phyloP scores from a whole-genome alignment of 331 rosid genomes.

The Pyrus hybrid region DNA sequence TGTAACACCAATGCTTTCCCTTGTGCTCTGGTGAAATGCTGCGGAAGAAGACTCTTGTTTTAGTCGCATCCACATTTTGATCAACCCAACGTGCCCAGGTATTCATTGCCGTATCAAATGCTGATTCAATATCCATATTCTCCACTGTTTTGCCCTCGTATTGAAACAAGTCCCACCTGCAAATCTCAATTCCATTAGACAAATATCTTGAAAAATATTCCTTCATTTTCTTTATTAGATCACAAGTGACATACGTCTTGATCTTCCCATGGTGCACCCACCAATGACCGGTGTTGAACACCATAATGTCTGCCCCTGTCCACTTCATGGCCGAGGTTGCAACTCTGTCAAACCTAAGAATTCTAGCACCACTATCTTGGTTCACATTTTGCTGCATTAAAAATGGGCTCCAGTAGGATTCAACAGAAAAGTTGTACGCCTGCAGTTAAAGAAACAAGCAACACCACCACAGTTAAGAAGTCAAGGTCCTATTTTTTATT shows the following conservation, averaged over 20 bases:
- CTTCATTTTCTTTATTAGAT: neutral
- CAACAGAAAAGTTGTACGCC: conserved; percentile 37
- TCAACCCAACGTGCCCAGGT: conserved; percentile 38
- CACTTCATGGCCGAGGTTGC: conserved; percentile 12
- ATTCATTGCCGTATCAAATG: conserved; percentile 29
- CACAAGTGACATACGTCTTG: conserved; percentile 18
- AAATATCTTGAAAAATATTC: neutral
- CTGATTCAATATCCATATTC: conserved; percentile 18
- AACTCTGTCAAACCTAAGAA: conserved; percentile 30
- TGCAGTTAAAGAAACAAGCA: neutral
- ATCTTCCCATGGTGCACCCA: conserved; percentile 33
- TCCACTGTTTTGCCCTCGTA: conserved; percentile 12
- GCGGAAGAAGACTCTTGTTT: conserved; percentile 30
- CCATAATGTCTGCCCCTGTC: conserved; percentile 37
- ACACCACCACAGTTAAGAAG: neutral
- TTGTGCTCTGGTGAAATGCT: conserved; percentile 48
- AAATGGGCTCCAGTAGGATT: conserved; percentile 48
- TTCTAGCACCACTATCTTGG: conserved; percentile 4
- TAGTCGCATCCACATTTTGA: conserved; percentile 18
- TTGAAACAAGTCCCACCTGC: conserved; percentile 27
- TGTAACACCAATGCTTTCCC: conserved; percentile 35
- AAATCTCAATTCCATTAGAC: neutral
- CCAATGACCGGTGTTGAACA: conserved; percentile 51
- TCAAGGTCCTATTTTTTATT: no score
- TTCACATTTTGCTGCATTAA: conserved; percentile 25